Base-by-base conservation (phyloP, 2,329 filamentous ascomycete species). In the Magnaporthiopsis rhizophila region DNA sequence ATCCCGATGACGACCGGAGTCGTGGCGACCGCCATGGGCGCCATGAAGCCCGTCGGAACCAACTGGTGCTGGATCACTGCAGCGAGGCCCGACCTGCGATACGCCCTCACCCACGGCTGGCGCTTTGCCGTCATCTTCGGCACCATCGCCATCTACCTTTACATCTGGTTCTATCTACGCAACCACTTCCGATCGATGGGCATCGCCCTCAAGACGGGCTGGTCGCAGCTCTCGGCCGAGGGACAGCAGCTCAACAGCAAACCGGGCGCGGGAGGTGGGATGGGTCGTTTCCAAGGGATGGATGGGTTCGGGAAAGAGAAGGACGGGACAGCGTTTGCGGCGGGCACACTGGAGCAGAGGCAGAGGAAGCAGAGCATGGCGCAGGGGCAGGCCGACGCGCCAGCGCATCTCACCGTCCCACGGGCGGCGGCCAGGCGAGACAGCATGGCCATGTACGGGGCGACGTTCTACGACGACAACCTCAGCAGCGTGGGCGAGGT, bases 1-100 rank as follows among this genome's bases (percentile, higher is more conserved):
- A 67, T 78, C 1, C 76, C 78, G 12, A 57, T 77, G 3, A 73
- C 74, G 18, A 79, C 77, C 1, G 74, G 75, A 67, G 68, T 68
- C 63, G 70, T 69, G 21, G 72, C 69, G 38, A 70, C 73, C 30
- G 71, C 60, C n/a, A 68, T 73, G 66, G 65, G 71, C 30, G 66
- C 69, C 13, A 73, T 75, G 64, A 74, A 71, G 3, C 75, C 73
- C 18, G 75, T 79, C 28, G 60, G 36, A 12, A 45, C 36, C 60
- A 62, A 62, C 60, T 62, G 60, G 60, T 62, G 60, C 60, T 62
- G 60, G 60, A 62, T 62, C 38, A 50, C 38, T 13, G 9, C 60
- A 18, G 45, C 36, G 18, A 50, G 60, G 38, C 60, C 60, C 38
- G 60, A 62, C 26, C 60, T 62, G 36, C 60, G 60, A 1, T 62